Percentiles rank a stretch among this genome's conserved stretches.
Evolutionary conservation across 148 eudicot genomes (phyloP).

Genomic region (Rhododendron kiyosumense): DNA sequence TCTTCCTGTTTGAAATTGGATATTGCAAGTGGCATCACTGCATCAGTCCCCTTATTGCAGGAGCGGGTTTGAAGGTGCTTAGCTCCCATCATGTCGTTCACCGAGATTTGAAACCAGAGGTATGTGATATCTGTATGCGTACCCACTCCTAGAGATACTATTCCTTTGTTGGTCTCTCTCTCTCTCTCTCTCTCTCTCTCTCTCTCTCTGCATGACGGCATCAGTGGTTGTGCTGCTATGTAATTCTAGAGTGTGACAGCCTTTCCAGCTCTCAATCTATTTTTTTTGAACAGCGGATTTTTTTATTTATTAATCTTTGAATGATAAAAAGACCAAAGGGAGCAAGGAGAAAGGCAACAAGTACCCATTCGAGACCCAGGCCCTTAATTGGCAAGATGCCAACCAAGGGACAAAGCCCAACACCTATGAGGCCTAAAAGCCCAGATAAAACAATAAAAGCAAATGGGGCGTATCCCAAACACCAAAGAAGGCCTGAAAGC

Average conservation of each 20-base stretch:
- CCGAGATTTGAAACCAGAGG: conserved; percentile 54
- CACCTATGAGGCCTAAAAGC: too few species aligned
- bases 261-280: background rate
- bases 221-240: background rate
- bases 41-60: conserved; percentile 15
- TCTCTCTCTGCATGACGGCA: background rate
- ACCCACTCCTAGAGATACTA: background rate
- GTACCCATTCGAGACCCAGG: too few species aligned
- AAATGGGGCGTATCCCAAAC: too few species aligned
- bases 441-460: too few species aligned
- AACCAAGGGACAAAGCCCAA: too few species aligned
- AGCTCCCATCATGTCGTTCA: conserved; percentile 30
- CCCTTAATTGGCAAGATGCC: too few species aligned
- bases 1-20: background rate
- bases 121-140: background rate
- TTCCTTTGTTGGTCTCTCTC: background rate
- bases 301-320: too few species aligned
- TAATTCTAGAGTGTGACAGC: background rate
- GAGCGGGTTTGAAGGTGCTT: conserved; percentile 43
- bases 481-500: too few species aligned
- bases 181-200: background rate
- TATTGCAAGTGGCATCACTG: background rate
- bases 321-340: too few species aligned
- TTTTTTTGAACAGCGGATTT: too few species aligned
- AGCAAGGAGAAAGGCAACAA: too few species aligned